Evolutionary conservation across 2,329 filamentous ascomycete genomes (phyloP).

Genomic region (Fusarium bulbicola): DNA sequence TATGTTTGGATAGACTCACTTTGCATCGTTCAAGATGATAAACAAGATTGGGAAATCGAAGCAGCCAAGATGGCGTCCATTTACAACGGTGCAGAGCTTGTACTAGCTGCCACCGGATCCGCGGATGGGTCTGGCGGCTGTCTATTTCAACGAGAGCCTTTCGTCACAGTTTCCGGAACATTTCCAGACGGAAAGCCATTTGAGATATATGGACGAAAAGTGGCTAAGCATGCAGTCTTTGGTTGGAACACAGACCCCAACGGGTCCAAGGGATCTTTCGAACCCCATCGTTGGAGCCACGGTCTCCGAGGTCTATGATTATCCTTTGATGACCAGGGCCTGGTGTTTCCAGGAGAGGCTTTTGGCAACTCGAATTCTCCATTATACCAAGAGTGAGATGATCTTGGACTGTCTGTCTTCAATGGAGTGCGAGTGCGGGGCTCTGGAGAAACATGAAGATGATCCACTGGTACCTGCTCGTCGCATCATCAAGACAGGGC

Average conservation of each 20-base stretch:
- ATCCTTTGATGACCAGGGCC: conserved; percentile 36
- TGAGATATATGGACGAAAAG: conserved; percentile 26
- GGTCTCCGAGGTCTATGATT: not conserved
- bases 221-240: conserved; percentile 18
- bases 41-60: conserved; percentile 39
- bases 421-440: conserved; percentile 40
- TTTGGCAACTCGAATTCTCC: conserved; percentile 40
- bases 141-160: conserved; percentile 24
- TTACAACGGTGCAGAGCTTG: conserved; percentile 38
- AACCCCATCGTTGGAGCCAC: conserved; percentile 3
- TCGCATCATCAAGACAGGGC: conserved; percentile 33
- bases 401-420: conserved; percentile 39
- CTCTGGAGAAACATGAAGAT: conserved; percentile 23
- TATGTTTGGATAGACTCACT: conserved; percentile 44
- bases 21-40: conserved; percentile 42
- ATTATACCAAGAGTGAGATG: conserved; percentile 42
- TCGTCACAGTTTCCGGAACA: conserved; percentile 14
- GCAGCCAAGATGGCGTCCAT: conserved; percentile 43
- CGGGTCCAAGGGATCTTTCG: conserved; percentile 3
- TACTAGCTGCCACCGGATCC: conserved; percentile 37
- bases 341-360: conserved; percentile 47
- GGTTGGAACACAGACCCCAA: conserved; percentile 9
- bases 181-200: conserved; percentile 17
- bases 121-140: conserved; percentile 32
- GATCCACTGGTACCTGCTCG: conserved; percentile 27